These are phyloP conservation scores for Trifolium repens DNA, from an alignment of 306 rosid genomes.

Conservation along the genomic window DNA sequence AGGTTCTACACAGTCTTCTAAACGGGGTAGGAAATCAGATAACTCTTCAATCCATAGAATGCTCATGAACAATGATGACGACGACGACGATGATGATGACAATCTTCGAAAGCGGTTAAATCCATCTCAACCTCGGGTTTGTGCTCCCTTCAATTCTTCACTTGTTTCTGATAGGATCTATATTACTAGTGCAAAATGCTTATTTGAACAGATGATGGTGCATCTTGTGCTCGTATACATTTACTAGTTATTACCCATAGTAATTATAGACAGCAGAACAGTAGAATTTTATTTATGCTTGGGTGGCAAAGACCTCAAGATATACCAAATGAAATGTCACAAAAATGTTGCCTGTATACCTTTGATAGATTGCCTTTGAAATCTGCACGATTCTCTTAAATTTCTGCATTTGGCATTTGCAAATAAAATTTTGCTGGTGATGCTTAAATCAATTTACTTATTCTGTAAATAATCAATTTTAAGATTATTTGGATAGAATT, in stretches of 20 bases:
- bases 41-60: constrained; percentile 67
- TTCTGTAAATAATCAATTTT: constrained; percentile 2
- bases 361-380: not conserved
- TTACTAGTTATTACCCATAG: constrained; percentile 13
- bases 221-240: constrained; percentile 14
- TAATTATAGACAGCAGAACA: constrained; percentile 31
- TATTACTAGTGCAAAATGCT: constrained; percentile 12
- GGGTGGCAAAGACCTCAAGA: not conserved
- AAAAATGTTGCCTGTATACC: constrained; percentile 27
- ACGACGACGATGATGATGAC: constrained; percentile 64
- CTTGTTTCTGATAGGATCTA: constrained; percentile 33
- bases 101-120: constrained; percentile 60
- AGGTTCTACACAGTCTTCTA: constrained; percentile 74
- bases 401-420: constrained; percentile 2
- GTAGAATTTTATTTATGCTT: constrained; percentile 27
- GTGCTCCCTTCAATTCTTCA: constrained; percentile 45
- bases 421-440: not conserved
- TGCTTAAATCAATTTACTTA: not conserved
- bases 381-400: constrained; percentile 6
- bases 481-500: constrained; percentile 13
- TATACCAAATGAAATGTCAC: constrained; percentile 14
- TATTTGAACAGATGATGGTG: constrained; percentile 26
- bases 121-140: constrained; percentile 77
- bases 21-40: constrained; percentile 77
- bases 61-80: constrained; percentile 66